These are phyloP conservation scores for Ceratocystis cubensis DNA, from an alignment of 2,329 filamentous ascomycete species.

Conservation along the genomic window DNA sequence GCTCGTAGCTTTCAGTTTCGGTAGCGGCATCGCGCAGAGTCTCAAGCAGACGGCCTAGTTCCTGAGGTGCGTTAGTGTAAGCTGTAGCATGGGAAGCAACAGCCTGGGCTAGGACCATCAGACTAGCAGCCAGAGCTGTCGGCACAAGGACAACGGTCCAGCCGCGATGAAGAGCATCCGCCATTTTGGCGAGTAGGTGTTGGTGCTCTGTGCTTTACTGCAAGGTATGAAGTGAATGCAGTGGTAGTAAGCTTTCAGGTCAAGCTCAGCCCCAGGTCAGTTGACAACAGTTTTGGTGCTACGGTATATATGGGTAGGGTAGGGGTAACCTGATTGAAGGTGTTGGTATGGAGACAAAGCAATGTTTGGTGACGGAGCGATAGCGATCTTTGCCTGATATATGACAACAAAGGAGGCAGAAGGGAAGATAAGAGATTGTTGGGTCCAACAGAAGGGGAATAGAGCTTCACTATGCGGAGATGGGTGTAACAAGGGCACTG, in stretches of 20 bases:
- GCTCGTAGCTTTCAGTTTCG: conserved; percentile 53
- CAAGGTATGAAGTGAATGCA: neutral
- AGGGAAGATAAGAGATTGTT: neutral
- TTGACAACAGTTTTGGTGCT: neutral
- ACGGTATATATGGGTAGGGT: neutral
- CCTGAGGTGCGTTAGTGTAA: conserved; percentile 45
- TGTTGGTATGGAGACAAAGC: neutral
- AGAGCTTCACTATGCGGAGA: conserved; percentile 1
- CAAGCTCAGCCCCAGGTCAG: neutral
- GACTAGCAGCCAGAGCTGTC: conserved; percentile 44
- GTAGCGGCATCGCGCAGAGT: conserved; percentile 48
- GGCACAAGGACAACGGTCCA: conserved; percentile 47
- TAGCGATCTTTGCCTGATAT: neutral
- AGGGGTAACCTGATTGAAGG: neutral
- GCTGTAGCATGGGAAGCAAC: conserved; percentile 41
- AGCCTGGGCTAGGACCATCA: conserved; percentile 42
- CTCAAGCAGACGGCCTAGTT: conserved; percentile 46
- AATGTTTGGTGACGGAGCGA: neutral
- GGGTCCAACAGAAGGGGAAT: neutral
- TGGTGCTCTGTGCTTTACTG: neutral
- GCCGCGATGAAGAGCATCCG: conserved; percentile 39
- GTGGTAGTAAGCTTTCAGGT: neutral
- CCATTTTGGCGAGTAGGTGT: conserved; percentile 29
- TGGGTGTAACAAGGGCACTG: conserved; percentile 10
- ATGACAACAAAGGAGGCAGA: neutral